Base-by-base conservation (phyloP, 2,329 filamentous ascomycete species). In the Sporothrix variecibatus region DNA sequence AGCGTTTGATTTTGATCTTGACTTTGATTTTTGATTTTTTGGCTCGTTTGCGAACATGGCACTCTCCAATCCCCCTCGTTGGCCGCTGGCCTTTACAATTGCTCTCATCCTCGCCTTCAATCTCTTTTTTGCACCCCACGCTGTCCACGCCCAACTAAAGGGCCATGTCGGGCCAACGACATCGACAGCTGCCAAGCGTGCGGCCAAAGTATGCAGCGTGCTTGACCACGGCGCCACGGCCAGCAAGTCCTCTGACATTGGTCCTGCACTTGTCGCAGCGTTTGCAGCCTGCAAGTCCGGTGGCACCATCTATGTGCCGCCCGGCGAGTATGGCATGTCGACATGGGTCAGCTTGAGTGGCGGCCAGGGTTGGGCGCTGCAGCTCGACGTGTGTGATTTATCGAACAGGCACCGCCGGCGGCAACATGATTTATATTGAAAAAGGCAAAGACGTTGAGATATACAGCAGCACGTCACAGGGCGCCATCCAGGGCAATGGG, bases 401-500 rank as follows among this genome's bases (percentile, higher is more conserved):
- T 62, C 75, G 77, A 8, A 78, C 76, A 3, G 77, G 76, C 20
- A 75, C 76, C 1, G 58, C 28, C 28, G 68, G 72, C 40, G 78
- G 78, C 2, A 77, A 79, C 75, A 79, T 79, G 78, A 76, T 79
- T 56, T 77, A 72, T 34, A 79, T 79, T n/a, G 72, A 76, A 23
- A 65, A 78, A 62, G 71, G 73, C 26, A 77, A 74, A 82, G 85
- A 87, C 76, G 84, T 87, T 53, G 86, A 87, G 77, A 76, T 87
- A 69, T 87, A 83, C 72, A 86, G 82, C 73, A 76, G 75, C 38
- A 78, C 75, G 3, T 84, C 84, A 20, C 82, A 82, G 68, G 86
- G 86, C 17, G 85, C 85, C 46, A 81, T 87, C n/a, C 86, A 87
- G 78, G 86, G 84, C 28, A 82, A 84, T 74, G 86, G 86, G 15